phyloP scores from a whole-genome alignment of 2,329 filamentous ascomycete species.

The Nannizziopsis barbatae region DNA sequence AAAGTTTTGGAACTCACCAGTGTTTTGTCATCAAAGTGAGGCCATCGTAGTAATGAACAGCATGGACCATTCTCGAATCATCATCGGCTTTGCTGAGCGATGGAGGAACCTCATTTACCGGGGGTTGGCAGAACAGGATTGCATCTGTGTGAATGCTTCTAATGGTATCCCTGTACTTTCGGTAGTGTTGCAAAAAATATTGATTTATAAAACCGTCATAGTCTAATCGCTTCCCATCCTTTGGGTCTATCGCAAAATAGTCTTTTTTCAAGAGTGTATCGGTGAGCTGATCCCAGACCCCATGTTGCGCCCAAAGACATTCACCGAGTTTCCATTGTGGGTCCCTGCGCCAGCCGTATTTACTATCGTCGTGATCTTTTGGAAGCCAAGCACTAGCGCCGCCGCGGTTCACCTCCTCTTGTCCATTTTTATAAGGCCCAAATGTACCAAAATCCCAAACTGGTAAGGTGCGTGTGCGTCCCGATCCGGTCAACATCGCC shows the following conservation, averaged over 20 bases:
- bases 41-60: conserved; percentile 93
- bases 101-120: conserved; percentile 84
- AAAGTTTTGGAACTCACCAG: conserved; percentile 44
- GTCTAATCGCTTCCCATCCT: conserved; percentile 60
- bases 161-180: conserved; percentile 63
- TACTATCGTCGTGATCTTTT: conserved; percentile 67
- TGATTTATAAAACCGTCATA: conserved; percentile 81
- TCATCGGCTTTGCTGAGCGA: conserved; percentile 76
- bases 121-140: conserved; percentile 83
- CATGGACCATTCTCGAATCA: conserved; percentile 80
- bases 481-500: conserved; percentile 80
- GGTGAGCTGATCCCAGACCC: conserved; percentile 75
- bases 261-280: conserved; percentile 71
- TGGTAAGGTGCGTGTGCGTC: conserved; percentile 76
- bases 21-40: conserved; percentile 96
- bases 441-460: conserved; percentile 90
- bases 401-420: conserved; percentile 72
- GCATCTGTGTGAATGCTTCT: conserved; percentile 64
- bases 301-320: conserved; percentile 94
- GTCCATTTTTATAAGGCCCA: conserved; percentile 81
- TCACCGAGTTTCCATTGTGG: conserved; percentile 84
- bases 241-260: conserved; percentile 74
- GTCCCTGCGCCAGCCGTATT: conserved; percentile 84
- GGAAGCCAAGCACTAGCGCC: conserved; percentile 78
- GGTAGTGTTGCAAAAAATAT: conserved; percentile 81